Evolutionary conservation across 2,329 filamentous ascomycete genomes (phyloP).

Genomic region (Tolypocladium ophioglossoides): DNA sequence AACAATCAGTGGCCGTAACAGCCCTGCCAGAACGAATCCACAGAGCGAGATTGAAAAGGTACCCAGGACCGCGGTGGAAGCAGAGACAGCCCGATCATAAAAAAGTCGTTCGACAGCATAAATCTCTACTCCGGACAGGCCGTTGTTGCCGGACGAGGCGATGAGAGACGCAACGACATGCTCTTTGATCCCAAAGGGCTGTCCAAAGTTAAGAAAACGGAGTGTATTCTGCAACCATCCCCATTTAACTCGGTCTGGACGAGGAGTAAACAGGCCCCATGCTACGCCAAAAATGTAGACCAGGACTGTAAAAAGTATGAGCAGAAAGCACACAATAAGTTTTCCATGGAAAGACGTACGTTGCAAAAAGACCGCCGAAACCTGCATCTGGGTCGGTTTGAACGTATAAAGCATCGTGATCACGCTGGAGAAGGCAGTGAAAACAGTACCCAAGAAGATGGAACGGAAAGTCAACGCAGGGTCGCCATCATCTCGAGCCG

Average conservation of each 20-base stretch:
- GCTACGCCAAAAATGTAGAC: neutral
- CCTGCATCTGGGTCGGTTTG: constrained; percentile 8
- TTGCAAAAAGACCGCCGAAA: constrained; percentile 8
- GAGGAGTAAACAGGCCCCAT: neutral
- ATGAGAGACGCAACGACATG: constrained; percentile 11
- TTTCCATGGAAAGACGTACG: constrained; percentile 1
- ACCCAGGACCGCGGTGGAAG: constrained; percentile 14
- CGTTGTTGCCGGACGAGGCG: constrained; percentile 10
- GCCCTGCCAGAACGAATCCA: constrained; percentile 17
- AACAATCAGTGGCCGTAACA: constrained; percentile 18
- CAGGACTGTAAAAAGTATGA: neutral
- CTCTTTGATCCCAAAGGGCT: constrained; percentile 9
- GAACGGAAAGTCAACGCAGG: constrained; percentile 11
- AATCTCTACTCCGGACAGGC: constrained; percentile 10
- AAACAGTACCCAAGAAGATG: constrained; percentile 8
- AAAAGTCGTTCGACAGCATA: constrained; percentile 11
- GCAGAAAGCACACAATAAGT: neutral
- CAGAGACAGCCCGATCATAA: constrained; percentile 9
- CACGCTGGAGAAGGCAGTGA: constrained; percentile 10
- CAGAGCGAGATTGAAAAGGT: constrained; percentile 18
- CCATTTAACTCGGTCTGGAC: constrained; percentile 2
- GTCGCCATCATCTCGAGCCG: constrained; percentile 10
- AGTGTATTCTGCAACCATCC: constrained; percentile 1
- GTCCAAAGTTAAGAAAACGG: constrained; percentile 8
- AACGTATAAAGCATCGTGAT: constrained; percentile 11